Evolutionary conservation across 352 stramenopile species (phyloP).

Genomic region (Phytopythium kandeliae): DNA sequence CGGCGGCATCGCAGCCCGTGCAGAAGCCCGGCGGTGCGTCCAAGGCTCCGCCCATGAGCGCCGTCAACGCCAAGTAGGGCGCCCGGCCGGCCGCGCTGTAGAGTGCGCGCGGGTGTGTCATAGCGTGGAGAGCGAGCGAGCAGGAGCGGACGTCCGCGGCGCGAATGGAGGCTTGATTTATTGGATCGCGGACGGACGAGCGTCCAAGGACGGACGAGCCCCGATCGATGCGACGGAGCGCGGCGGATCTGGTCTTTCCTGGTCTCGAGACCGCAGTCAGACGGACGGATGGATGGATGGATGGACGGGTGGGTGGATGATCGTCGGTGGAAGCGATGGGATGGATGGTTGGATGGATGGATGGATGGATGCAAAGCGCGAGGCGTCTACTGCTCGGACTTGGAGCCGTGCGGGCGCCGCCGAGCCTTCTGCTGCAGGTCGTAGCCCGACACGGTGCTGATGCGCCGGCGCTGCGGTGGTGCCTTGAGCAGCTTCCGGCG

Average conservation of each 20-base stretch:
- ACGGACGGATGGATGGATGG: too few species aligned
- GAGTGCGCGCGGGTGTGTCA: slow-evolving; percentile 18
- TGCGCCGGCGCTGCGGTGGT: slow-evolving; percentile 59
- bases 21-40: slow-evolving; percentile 67
- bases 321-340: too few species aligned
- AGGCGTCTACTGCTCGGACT: too few species aligned
- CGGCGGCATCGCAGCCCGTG: too few species aligned
- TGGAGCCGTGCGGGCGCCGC: too few species aligned
- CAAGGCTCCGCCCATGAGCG: slow-evolving; percentile 84
- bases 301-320: too few species aligned
- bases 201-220: too few species aligned
- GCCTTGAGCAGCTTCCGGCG: slow-evolving; percentile 82
- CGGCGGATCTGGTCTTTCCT: too few species aligned
- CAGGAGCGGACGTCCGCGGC: not conserved
- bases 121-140: slow-evolving; percentile 6
- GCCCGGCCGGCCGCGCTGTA: too few species aligned
- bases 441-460: slow-evolving; percentile 84
- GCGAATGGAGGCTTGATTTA: slow-evolving; percentile 6
- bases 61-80: slow-evolving; percentile 83
- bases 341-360: not conserved
- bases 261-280: too few species aligned
- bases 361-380: not conserved
- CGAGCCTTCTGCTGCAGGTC: slow-evolving; percentile 87
- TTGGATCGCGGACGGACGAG: slow-evolving; percentile 6
- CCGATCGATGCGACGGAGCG: too few species aligned